These are phyloP conservation scores for Apiospora aurea DNA, from an alignment of 2,329 filamentous ascomycete genomes.

Conservation along the genomic window DNA sequence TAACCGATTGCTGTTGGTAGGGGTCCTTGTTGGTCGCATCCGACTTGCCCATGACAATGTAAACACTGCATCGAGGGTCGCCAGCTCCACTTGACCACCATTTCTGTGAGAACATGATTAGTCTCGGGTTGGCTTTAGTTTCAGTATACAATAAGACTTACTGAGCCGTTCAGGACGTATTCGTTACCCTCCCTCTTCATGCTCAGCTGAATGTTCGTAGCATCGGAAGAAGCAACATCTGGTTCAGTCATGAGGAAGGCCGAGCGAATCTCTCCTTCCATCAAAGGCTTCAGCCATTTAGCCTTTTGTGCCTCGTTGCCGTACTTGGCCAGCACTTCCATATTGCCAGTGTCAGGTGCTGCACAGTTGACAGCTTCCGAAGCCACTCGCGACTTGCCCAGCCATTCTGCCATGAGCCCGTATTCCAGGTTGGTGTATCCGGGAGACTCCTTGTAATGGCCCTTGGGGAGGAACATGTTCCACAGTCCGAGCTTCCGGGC, in stretches of 20 bases:
- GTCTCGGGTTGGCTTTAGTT: neutral
- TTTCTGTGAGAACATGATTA: constrained; percentile 65
- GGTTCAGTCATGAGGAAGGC: constrained; percentile 96
- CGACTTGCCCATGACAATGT: constrained; percentile 96
- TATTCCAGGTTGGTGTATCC: constrained; percentile 97
- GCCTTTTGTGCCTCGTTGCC: constrained; percentile 85
- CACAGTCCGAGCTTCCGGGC: constrained; percentile 86
- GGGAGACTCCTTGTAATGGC: constrained; percentile 93
- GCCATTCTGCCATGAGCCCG: constrained; percentile 94
- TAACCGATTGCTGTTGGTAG: constrained; percentile 92
- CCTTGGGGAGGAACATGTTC: constrained; percentile 98
- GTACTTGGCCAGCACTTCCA: constrained; percentile 94
- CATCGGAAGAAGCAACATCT: constrained; percentile 86
- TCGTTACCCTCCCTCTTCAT: constrained; percentile 86
- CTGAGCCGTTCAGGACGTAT: constrained; percentile 83
- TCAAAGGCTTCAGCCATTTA: constrained; percentile 80
- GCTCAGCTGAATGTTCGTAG: constrained; percentile 87
- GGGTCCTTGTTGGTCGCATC: constrained; percentile 76
- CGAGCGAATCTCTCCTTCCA: constrained; percentile 85
- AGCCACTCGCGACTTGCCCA: constrained; percentile 84
- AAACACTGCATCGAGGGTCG: constrained; percentile 89
- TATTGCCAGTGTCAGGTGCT: constrained; percentile 92
- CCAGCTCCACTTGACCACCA: constrained; percentile 99
- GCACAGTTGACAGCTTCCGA: constrained; percentile 90
- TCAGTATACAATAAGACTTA: neutral